A percentile compares a stretch with the other conserved stretches of the same genome.
These are phyloP conservation scores for Spiraea crenata DNA, from an alignment of 331 rosid species.

Conservation along the genomic window DNA sequence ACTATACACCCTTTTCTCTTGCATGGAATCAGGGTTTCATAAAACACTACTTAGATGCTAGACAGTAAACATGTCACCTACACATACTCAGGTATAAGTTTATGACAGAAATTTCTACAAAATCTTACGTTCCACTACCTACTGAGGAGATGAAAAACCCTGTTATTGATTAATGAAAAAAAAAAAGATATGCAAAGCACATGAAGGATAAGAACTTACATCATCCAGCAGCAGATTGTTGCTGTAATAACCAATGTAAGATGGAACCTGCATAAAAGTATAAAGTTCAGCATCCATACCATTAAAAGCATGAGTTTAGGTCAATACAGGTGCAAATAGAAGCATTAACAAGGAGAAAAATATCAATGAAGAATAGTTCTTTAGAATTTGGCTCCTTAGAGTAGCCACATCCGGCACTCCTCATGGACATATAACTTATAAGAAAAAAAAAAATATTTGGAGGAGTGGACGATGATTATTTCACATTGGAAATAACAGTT, in stretches of 20 bases:
- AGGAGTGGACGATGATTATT: no score
- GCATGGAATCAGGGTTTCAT: neutral
- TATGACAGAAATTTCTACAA: neutral
- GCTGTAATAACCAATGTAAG: constrained; percentile 82
- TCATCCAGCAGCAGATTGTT: constrained; percentile 94
- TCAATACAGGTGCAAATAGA: neutral
- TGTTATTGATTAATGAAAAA: neutral
- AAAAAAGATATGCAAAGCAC: neutral
- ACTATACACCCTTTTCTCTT: neutral
- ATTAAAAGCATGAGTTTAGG: neutral
- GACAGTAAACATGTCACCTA: neutral
- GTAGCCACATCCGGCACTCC: no score
- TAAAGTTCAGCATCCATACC: constrained; percentile 20
- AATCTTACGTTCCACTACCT: neutral
- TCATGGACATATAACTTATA: no score
- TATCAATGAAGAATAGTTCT: neutral
- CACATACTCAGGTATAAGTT: neutral
- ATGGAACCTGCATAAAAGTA: constrained; percentile 58
- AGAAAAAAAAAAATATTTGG: no score
- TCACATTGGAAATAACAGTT: no score
- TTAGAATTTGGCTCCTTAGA: neutral
- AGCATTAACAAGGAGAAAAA: neutral
- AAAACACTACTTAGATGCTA: neutral
- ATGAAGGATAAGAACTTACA: constrained; percentile 53
- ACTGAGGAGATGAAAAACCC: neutral